Conservation (phyloP, 306 rosid genomes). For the Senna tora region DNA sequence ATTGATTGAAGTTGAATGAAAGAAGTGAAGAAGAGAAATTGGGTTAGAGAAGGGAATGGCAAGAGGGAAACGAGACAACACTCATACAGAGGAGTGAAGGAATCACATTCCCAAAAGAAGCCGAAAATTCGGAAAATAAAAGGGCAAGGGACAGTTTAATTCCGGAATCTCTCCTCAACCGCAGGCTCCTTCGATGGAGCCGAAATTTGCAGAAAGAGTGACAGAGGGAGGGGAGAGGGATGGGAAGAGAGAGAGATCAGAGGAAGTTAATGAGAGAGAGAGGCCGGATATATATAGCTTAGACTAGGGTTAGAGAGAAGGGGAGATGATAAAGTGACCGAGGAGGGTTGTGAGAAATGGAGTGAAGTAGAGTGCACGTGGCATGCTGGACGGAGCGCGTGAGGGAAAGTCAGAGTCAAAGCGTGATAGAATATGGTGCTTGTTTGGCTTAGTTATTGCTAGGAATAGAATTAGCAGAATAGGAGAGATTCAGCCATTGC, state of each 20-base stretch:
- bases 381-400: constrained; percentile 44
- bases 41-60: not conserved
- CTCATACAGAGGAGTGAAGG: constrained; percentile 28
- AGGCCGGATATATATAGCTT: constrained; percentile 44
- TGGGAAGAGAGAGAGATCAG: not conserved
- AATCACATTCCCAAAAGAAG: constrained; percentile 35
- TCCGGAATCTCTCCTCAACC: not conserved
- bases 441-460: not conserved
- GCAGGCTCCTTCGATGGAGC: not conserved
- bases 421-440: constrained; percentile 11
- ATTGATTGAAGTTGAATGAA: constrained; percentile 25
- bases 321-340: constrained; percentile 33
- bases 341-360: not conserved
- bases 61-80: constrained; percentile 32
- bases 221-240: not conserved
- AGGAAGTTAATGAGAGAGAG: not conserved
- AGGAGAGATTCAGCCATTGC: too few species aligned
- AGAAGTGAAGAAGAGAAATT: not conserved
- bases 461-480: not conserved
- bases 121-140: not conserved
- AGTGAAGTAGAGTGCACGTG: constrained; percentile 48
- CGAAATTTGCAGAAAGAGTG: constrained; percentile 4
- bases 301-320: constrained; percentile 45
- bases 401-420: constrained; percentile 31
- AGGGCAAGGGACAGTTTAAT: not conserved